Base-by-base conservation (phyloP, 1,139 yeast species). In the Insectozyma bohioensis region DNA sequence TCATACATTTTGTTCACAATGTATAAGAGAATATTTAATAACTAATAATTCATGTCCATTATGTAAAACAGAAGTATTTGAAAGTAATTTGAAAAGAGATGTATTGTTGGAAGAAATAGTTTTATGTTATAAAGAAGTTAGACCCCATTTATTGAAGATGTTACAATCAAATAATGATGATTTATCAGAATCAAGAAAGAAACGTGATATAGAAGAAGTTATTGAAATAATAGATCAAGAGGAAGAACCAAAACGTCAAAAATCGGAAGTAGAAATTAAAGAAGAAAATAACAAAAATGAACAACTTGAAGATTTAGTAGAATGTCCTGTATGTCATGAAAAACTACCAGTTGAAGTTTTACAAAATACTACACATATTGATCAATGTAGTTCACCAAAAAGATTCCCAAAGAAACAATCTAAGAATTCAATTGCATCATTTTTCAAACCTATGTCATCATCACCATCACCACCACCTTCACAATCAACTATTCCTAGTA, bases 1-100 rank as follows among this genome's bases (percentile, higher is more conserved):
- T 30, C 97, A 92, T 54, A 82, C 94, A 0, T 92, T 88, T 53
- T 92, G 98, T 55, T 87, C 96, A 1, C 71, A 82, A 14, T 92
- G 98, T 54, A 85, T 92, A 22, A 70, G 97, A 40, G 76, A 84
- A 42, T 78, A 82, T 41, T 59, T 90, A 29, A 64, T 78, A 15
- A 61, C 61, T 26, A 77, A 75, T 22, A 72, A 73, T 24, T 63
- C 72, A 37, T 92, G 97, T 52, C 97, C 97, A 0, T 61, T 85
- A 32, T 92, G 98, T 56, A 72, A 83, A 23, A 65, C 74, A 9
- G 86, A 80, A 45, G 75, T 83, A 16, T 75, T 78, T 48, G 94
- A 86, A 45, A 79, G 90, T 36, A 76, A 77, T 46, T 58, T 90
- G 34, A 69, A 81, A 42, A 74, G 85, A 45, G 86, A 83, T 34